A percentile compares a stretch with the other conserved stretches of the same genome.
phyloP scores from a whole-genome alignment of 441 rosid species.

The Capsella rubella region DNA sequence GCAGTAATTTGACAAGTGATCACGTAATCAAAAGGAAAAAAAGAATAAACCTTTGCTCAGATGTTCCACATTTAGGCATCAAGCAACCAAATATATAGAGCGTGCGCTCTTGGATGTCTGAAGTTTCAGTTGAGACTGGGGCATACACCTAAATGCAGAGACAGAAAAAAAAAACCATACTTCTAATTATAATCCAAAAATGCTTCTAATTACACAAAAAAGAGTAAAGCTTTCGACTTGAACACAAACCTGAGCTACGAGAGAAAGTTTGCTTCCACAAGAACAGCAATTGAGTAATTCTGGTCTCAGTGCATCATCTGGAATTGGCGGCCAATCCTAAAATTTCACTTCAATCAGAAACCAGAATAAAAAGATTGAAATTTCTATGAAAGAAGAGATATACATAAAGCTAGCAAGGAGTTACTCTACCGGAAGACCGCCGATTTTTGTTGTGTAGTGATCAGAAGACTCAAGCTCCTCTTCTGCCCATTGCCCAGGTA shows the following conservation, averaged over 20 bases:
- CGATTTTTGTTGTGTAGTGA: conserved; percentile 78
- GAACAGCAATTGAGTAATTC: conserved; percentile 55
- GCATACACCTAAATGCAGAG: conserved; percentile 63
- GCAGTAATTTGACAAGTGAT: not conserved
- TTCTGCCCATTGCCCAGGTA: conserved; percentile 89
- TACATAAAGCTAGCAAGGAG: not conserved
- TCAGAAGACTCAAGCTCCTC: conserved; percentile 73
- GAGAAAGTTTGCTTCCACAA: conserved; percentile 71
- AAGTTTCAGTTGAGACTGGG: conserved; percentile 58
- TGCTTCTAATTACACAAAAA: not conserved
- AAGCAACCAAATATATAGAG: conserved; percentile 75
- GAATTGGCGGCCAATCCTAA: conserved; percentile 89
- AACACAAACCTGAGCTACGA: conserved; percentile 71
- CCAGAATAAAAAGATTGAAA: conserved; percentile 5
- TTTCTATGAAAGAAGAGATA: not conserved
- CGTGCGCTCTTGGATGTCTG: conserved; percentile 66
- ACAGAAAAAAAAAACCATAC: not conserved
- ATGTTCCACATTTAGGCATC: conserved; percentile 59
- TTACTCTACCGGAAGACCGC: conserved; percentile 77
- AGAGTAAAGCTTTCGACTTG: conserved; percentile 1
- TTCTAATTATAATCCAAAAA: conserved; percentile 3
- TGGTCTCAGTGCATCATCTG: conserved; percentile 46
- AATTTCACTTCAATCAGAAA: conserved; percentile 1
- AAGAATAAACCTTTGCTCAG: conserved; percentile 60
- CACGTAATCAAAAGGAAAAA: not conserved